Base-by-base conservation (phyloP, 139 green algal genomes). In the Coelastrella sp. region DNA sequence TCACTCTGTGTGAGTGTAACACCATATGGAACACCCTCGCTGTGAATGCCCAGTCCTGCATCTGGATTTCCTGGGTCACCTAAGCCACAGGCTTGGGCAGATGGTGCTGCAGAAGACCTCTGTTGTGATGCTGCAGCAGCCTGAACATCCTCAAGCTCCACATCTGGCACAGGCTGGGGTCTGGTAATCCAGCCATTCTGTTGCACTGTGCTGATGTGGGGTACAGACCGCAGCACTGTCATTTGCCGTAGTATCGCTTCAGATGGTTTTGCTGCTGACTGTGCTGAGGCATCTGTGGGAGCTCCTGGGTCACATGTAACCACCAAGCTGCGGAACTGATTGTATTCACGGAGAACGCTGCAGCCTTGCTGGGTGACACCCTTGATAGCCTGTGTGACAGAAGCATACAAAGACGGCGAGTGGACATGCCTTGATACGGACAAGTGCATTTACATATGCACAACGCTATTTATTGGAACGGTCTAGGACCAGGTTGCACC, bases 1-100 rank as follows among this genome's bases (percentile, higher is more conserved):
- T 81, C 50, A 8, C 43, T 51, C 15, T 81, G 73, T 7, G 63
- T 32, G 30, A 66, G 38, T 50, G 40, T 81, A 13, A 67, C 27
- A 25, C 48, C 73, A 53, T 53, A 76, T 19, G 37, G 67, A 5
- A 30, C 35, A 37, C 35, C n/a, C 62, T 71, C 62, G 17, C n/a
- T 41, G 4, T 45, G 5, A 27, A 23, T 45, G 0, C 62, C 62
- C 5, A 40, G n/a, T 8, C 30, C 62, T 23, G n/a, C 30, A 32
- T 71, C 62, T 41, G 62, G 62, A n/a, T 66, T 74, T 37, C 11
- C 30, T 3, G 66, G 66, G 66, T 74, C 66, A 2, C 66, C 32
- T n/a, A 30, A 25, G 8, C 25, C 34, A 7, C 66, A 74, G 2
- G 43, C 4, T 9, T n/a, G n/a, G n/a, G n/a, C n/a, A n/a, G n/a